Evolutionary conservation across 1,139 yeast genomes (phyloP), one percentile per base, ranked within the genome.

Genomic region (Suhomyces taliae): DNA sequence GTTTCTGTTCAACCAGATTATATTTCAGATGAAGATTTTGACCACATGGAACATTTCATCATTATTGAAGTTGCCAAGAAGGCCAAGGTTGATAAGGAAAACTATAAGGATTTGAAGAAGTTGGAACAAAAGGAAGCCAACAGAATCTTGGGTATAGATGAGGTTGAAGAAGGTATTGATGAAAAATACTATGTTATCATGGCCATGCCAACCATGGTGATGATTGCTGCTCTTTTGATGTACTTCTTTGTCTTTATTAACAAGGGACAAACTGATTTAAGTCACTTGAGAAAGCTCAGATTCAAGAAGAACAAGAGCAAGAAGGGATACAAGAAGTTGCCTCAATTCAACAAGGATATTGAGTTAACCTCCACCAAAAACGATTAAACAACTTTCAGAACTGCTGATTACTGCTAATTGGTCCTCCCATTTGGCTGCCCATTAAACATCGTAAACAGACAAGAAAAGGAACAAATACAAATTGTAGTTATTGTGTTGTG

Each of bases 1-100:
- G 66, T 89, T 41, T 74, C 91, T 4, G 74, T 89, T 40, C 96
- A 88, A 62, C 95, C 95, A 2, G 87, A 83, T 49, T 72, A 70
- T 40, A 71, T 85, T 14, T 61, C 71, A 3, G 90, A 85, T 60
- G 89, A 83, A 3, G 90, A 85, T 3, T 85, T 84, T 56, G 76
- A 82, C 49, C 70, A 80, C 31, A 56, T 67, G 49, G 54, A 69
- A 32, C 72, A 85, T 45, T 82, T 82, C 35, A 74, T 85, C 11
- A 69, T 82, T 8, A 69, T 87, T 46, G 80, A 76, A 50, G 72
- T 89, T 43, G 73, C 79, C 48, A 69, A 71, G 53, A 83, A 84
- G 27, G 76, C 85, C 12, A 76, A 74, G 48, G 90, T 87, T 26
- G 70, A 73, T 48, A 87, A 84, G 59, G 81, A 76, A 38, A 75